Conservation (phyloP, 805 yeast species). For the Yarrowia yakushimensis region DNA sequence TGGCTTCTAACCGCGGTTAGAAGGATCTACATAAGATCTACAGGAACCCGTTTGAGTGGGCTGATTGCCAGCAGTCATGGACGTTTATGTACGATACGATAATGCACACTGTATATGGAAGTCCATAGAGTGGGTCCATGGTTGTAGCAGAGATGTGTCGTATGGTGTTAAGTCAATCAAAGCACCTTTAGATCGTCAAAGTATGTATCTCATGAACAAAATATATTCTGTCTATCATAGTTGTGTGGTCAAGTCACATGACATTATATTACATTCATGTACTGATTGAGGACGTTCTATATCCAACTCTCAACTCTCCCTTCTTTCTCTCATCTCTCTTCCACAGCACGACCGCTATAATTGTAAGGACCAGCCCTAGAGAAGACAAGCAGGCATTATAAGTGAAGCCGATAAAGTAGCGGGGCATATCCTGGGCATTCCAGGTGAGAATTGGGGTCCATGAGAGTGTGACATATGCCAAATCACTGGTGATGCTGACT, state of each 20-base stretch:
- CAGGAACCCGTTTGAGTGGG: conserved; percentile 10
- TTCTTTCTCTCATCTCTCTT: too few relatives aligned
- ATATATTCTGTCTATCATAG: too few relatives aligned
- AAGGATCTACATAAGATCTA: background rate
- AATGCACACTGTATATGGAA: background rate
- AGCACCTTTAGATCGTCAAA: too few relatives aligned
- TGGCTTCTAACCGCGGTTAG: too few relatives aligned
- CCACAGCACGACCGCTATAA: background rate
- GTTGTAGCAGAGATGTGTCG: too few relatives aligned
- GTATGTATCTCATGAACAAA: too few relatives aligned
- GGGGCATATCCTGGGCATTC: conserved; percentile 4
- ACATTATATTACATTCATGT: too few relatives aligned
- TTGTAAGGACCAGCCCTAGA: background rate
- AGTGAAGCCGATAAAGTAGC: background rate
- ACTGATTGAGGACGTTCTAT: too few relatives aligned
- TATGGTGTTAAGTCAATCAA: too few relatives aligned
- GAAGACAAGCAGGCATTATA: conserved; percentile 4
- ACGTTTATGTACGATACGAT: background rate
- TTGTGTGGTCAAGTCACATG: too few relatives aligned
- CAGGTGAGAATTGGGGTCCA: background rate
- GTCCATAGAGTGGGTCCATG: background rate
- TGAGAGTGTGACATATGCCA: background rate
- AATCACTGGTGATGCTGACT: background rate
- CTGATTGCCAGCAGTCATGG: background rate
- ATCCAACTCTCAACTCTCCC: too few relatives aligned